These are phyloP conservation scores for Penicillium sp. DNA, from an alignment of 2,329 filamentous ascomycete genomes.

Conservation along the genomic window DNA sequence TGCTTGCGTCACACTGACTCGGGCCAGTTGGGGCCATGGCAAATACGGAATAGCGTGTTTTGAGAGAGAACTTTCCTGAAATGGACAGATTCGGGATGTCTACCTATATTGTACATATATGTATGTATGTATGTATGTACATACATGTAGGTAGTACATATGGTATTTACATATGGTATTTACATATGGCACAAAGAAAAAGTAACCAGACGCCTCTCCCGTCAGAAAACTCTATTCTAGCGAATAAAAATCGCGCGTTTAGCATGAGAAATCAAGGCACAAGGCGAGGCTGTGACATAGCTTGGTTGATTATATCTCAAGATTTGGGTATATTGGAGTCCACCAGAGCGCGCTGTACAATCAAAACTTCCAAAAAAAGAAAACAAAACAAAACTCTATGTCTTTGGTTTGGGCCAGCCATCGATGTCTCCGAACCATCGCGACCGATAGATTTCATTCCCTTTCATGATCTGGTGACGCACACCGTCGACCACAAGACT, in stretches of 20 bases:
- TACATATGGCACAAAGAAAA: neutral
- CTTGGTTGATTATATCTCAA: neutral
- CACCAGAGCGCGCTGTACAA: neutral
- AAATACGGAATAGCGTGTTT: neutral
- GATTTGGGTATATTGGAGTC: neutral
- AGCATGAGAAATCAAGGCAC: neutral
- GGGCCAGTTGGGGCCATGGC: neutral
- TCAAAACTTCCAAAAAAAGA: neutral
- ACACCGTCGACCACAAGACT: conserved; percentile 17
- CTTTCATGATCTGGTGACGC: conserved; percentile 15
- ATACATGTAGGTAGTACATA: no score
- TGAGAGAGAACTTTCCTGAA: neutral
- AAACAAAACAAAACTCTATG: neutral
- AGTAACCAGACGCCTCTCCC: neutral
- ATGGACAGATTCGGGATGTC: neutral
- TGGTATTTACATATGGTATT: neutral
- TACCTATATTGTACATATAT: no score
- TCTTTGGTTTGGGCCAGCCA: conserved; percentile 21
- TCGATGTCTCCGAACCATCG: conserved; percentile 20
- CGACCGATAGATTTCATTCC: conserved; percentile 23
- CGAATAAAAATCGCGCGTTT: neutral
- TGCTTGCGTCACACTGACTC: neutral
- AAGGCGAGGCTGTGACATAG: neutral
- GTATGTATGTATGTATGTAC: no score
- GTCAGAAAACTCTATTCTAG: neutral